These are phyloP conservation scores for Narthecium ossifragum DNA, from an alignment of 106 monocot species.

Conservation along the genomic window DNA sequence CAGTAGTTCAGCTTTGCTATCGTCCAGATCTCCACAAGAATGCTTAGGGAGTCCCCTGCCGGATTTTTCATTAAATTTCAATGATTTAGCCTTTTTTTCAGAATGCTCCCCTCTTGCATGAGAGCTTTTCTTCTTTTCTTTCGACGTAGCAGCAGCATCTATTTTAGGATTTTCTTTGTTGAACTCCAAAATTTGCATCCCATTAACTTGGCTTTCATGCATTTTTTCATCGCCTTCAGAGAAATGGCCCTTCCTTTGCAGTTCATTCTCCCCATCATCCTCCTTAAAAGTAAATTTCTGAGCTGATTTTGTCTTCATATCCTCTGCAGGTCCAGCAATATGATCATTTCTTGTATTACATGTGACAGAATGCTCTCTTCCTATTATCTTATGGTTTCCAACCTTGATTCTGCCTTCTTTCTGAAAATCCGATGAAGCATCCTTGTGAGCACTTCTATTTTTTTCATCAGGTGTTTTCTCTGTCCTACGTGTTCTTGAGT, in stretches of 20 bases:
- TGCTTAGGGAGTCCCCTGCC: conserved; percentile 6
- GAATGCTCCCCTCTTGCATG: conserved; percentile 9
- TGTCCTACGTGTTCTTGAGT: background rate
- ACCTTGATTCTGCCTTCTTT: background rate
- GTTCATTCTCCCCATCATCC: conserved; percentile 1
- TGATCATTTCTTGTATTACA: conserved; percentile 8
- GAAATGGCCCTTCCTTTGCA: conserved; percentile 2
- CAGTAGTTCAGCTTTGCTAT: conserved; percentile 17
- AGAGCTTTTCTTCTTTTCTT: conserved; percentile 29
- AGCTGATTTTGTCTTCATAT: conserved; percentile 11
- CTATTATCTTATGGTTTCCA: too few species aligned
- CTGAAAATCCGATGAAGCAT: background rate
- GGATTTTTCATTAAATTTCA: conserved; percentile 6
- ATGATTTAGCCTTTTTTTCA: conserved; percentile 12
- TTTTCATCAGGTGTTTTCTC: conserved; percentile 16
- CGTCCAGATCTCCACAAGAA: conserved; percentile 9
- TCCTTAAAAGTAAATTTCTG: conserved; percentile 9
- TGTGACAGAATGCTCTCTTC: too few species aligned
- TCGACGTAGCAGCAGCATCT: conserved; percentile 1
- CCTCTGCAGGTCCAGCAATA: conserved; percentile 8
- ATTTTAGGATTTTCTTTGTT: conserved; percentile 10
- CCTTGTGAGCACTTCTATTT: background rate
- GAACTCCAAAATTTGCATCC: background rate
- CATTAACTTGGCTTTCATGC: conserved; percentile 11
- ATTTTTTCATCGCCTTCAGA: conserved; percentile 11